Evolutionary conservation across 2,329 filamentous ascomycete species (phyloP).

Genomic region (Sporothrix dimorphospora): DNA sequence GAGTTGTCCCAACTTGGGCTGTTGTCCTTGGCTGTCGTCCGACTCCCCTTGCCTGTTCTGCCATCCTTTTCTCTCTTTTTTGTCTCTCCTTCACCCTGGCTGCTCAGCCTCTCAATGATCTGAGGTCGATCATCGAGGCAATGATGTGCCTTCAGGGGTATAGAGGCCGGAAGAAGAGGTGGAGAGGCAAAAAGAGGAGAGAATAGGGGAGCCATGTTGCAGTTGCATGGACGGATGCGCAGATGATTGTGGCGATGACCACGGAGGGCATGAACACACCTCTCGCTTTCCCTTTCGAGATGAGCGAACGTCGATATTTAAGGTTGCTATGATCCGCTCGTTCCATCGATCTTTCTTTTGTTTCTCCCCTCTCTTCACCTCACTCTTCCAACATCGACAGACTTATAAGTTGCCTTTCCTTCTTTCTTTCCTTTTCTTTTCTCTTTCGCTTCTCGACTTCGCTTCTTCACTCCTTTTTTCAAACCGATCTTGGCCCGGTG

Average conservation of each 20-base stretch:
- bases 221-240: conserved; percentile 12
- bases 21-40: not conserved
- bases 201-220: not conserved
- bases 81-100: not conserved
- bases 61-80: not conserved
- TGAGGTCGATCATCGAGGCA: conserved; percentile 16
- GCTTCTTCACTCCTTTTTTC: conserved; percentile 4
- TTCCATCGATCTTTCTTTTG: conserved; percentile 11
- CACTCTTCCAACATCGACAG: not conserved
- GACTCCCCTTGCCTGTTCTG: not conserved
- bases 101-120: conserved; percentile 25
- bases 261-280: not conserved
- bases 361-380: conserved; percentile 14
- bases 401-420: conserved; percentile 11
- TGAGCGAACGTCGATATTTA: conserved; percentile 14
- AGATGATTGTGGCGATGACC: conserved; percentile 26
- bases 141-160: conserved; percentile 18
- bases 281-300: not conserved
- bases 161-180: not conserved
- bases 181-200: not conserved
- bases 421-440: not conserved
- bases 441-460: conserved; percentile 6
- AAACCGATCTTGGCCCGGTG: not conserved
- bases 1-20: not conserved
- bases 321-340: conserved; percentile 23